Percentiles rank a stretch among this genome's conserved stretches.
These are phyloP conservation scores for Kodamaea restingae DNA, from an alignment of 805 yeast species.

Conservation along the genomic window DNA sequence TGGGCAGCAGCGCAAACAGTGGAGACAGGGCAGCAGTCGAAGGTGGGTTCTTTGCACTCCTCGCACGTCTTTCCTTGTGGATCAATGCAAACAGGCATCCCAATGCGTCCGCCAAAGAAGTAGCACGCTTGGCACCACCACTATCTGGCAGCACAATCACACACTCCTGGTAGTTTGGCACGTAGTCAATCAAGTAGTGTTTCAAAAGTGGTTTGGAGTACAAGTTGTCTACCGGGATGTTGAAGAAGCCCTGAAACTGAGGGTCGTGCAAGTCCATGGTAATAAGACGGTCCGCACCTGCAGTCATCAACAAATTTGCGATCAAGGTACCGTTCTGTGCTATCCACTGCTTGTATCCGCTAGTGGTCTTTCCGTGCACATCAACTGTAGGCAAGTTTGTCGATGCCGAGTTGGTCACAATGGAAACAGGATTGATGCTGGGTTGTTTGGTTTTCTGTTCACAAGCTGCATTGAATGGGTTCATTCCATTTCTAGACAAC, in stretches of 20 bases:
- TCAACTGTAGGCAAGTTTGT: slow-evolving; percentile 29
- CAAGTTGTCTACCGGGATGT: slow-evolving; percentile 91
- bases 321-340: slow-evolving; percentile 92
- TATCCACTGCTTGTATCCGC: slow-evolving; percentile 90
- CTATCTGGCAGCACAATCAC: slow-evolving; percentile 97
- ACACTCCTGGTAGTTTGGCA: slow-evolving; percentile 77
- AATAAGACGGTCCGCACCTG: slow-evolving; percentile 95
- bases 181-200: slow-evolving; percentile 71
- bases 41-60: slow-evolving; percentile 32
- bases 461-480: background rate
- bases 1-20: slow-evolving; percentile 1
- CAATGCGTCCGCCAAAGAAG: slow-evolving; percentile 86
- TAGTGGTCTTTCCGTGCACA: slow-evolving; percentile 40
- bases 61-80: slow-evolving; percentile 82
- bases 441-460: slow-evolving; percentile 1
- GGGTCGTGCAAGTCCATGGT: slow-evolving; percentile 99
- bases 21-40: slow-evolving; percentile 18
- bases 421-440: slow-evolving; percentile 14
- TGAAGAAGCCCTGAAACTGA: slow-evolving; percentile 96
- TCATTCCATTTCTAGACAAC: slow-evolving; percentile 22
- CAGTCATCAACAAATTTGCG: slow-evolving; percentile 80
- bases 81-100: slow-evolving; percentile 90
- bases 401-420: slow-evolving; percentile 32
- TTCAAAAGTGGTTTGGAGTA: slow-evolving; percentile 85
- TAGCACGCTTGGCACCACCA: slow-evolving; percentile 98